Base-by-base conservation (phyloP, 2,329 filamentous ascomycete species). In the Lojkania enalia region DNA sequence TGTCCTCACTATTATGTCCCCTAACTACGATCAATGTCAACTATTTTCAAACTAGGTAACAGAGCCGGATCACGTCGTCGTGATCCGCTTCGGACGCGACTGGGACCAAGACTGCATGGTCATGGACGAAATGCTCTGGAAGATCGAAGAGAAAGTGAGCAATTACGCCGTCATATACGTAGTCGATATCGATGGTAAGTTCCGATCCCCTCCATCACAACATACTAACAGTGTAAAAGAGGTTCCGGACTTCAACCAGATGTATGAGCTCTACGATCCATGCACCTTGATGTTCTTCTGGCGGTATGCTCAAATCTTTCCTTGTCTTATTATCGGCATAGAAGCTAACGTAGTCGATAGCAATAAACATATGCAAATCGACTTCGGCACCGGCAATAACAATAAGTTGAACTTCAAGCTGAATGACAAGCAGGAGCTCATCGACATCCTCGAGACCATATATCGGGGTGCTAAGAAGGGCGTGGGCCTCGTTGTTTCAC, bases 371-470 rank as follows among this genome's bases (percentile, higher is more conserved):
- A 58, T 61, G 27, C 49, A 53, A 14, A 49, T 56, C 16, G 57
- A 61, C 33, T 58, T 55, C 32, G 59, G 92, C 35, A 96, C 33
- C 16, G 33, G 33, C 5, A 36, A 36, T 15, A 36, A 36, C 33
- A 36, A 36, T 15, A 36, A 36, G 33, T 9, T 36, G 16, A 96
- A 95, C 67, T 95, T 89, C 83, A 86, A 92, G 27, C 76, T 94
- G 47, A 89, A 95, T 70, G 90, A 96, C 64, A 96, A 96, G 74
- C 91, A 97, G 70, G 92, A 97, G 74, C 77, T 97, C 61, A 94
- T 97, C 63, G 92, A 97, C 72, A 96, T 97, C n/a, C 84, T 96
- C 63, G 92, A 97, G 77, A 94, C 89, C 1, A 90, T 96, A 54
- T 97, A 96, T 70, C 85, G 89, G 51, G 92, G 92, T 15, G 92